Evolutionary conservation across 805 yeast genomes (phyloP).

Genomic region (Schwanniomyces yamadae): DNA sequence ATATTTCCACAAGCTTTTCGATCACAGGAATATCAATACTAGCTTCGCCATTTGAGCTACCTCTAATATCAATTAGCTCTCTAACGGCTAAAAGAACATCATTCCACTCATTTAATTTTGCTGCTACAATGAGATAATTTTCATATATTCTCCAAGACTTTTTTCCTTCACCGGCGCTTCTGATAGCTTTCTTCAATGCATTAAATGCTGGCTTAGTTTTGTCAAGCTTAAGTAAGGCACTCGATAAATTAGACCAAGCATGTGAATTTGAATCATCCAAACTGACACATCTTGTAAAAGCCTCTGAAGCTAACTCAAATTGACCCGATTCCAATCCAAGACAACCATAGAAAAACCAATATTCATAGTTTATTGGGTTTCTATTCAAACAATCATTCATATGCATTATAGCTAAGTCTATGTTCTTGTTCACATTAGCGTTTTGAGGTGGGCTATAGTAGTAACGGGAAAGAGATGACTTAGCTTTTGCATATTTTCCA

Average conservation of each 20-base stretch:
- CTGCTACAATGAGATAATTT: slow-evolving; percentile 79
- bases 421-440: slow-evolving; percentile 51
- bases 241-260: slow-evolving; percentile 91
- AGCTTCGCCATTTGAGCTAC: slow-evolving; percentile 56
- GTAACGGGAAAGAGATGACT: slow-evolving; percentile 74
- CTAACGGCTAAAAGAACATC: slow-evolving; percentile 79
- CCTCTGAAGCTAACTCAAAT: slow-evolving; percentile 81
- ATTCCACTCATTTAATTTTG: slow-evolving; percentile 81
- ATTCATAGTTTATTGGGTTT: slow-evolving; percentile 71
- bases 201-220: slow-evolving; percentile 77
- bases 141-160: slow-evolving; percentile 90
- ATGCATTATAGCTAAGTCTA: slow-evolving; percentile 57
- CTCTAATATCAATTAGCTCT: slow-evolving; percentile 57
- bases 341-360: slow-evolving; percentile 94
- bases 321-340: slow-evolving; percentile 73
- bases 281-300: slow-evolving; percentile 87
- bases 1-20: slow-evolving; percentile 66
- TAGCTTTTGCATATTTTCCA: slow-evolving; percentile 82
- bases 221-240: slow-evolving; percentile 64
- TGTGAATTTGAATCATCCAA: slow-evolving; percentile 76
- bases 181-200: slow-evolving; percentile 78
- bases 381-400: slow-evolving; percentile 71
- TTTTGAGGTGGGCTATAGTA: slow-evolving; percentile 63
- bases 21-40: slow-evolving; percentile 74
- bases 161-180: slow-evolving; percentile 61